Conservation (phyloP, 73 alveolate genomes). For the Tetrahymena malaccensis region DNA sequence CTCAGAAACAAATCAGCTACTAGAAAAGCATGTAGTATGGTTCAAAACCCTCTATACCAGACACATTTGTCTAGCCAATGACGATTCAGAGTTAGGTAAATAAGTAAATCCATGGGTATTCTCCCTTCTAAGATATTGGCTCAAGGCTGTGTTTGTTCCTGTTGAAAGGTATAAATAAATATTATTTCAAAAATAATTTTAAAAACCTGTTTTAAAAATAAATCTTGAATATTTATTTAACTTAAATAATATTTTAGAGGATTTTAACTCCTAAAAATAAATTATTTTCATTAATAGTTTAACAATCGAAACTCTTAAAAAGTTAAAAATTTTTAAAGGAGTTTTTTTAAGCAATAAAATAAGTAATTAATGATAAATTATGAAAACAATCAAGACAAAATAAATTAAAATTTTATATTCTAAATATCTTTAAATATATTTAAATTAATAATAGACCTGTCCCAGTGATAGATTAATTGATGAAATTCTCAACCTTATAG, state of each 20-base stretch:
- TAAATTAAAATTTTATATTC: too few relatives aligned
- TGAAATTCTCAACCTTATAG: neutral
- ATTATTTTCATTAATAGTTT: too few relatives aligned
- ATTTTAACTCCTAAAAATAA: too few relatives aligned
- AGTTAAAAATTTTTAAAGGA: too few relatives aligned
- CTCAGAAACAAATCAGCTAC: constrained; percentile 1
- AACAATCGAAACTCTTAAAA: too few relatives aligned
- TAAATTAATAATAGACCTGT: neutral
- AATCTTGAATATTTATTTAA: too few relatives aligned
- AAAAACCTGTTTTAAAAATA: too few relatives aligned
- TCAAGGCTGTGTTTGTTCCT: constrained; percentile 36
- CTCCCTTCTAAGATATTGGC: constrained; percentile 35
- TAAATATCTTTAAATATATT: neutral
- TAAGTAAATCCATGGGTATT: constrained; percentile 31
- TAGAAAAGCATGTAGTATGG: constrained; percentile 40
- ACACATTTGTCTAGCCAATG: constrained; percentile 45
- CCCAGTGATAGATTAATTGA: neutral
- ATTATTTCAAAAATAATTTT: neutral
- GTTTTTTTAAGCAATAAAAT: too few relatives aligned
- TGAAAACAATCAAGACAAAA: too few relatives aligned
- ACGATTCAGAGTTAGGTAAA: constrained; percentile 26
- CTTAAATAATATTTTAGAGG: neutral
- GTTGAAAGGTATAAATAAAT: constrained; percentile 19
- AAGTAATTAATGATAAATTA: too few relatives aligned
- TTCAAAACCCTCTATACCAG: constrained; percentile 46